Evolutionary conservation across 2,329 filamentous ascomycete genomes (phyloP), one percentile per base, ranked within the genome.

Genomic region (Parastagonospora avenae): DNA sequence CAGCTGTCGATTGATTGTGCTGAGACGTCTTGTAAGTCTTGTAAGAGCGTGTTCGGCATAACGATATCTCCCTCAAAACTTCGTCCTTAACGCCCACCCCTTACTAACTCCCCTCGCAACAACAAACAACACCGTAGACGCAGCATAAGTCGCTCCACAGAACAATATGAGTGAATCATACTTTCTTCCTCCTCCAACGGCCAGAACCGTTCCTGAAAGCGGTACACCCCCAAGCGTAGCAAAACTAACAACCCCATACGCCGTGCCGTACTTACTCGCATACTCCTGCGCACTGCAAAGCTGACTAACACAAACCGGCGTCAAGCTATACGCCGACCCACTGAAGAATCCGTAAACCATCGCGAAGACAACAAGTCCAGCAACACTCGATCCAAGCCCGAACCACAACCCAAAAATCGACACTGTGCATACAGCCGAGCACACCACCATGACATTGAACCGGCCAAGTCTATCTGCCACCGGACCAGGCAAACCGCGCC

Each of bases 191-290:
- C 74, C 67, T 10, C 74, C 75, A n/a, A 64, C 62, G 36, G 67
- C 67, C 49, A 82, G 46, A 40, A 83, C 80, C 6, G 76, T 77
- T 16, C 81, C 81, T 10, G 75, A 76, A 37, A 82, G 79, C 0
- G 81, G 80, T 0, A 79, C 80, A 7, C 81, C 80, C 2, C 80
- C 72, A 52, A 83, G 55, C 40, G 81, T 56, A 1, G 79, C 81
- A 16, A 82, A 70, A 1, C 74, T 74, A 4, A 71, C 74, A 27
- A 79, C 64, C 8, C 74, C 73, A 54, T 82, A 83, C 2, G 76
- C 69, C 75, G 81, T 80, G 0, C 80, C 80, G 60, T 82, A 73
- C 4, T 78, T 68, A 16, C 74, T 77, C 3, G 76, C 76, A 48
- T 75, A 74, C 14, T 77, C 72, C 41, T 75, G 47, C 10, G 63